Evolutionary conservation across 768 basidiomycete genomes (phyloP), one percentile per base, ranked within the genome.

Genomic region (Psilocybe tampanensis): DNA sequence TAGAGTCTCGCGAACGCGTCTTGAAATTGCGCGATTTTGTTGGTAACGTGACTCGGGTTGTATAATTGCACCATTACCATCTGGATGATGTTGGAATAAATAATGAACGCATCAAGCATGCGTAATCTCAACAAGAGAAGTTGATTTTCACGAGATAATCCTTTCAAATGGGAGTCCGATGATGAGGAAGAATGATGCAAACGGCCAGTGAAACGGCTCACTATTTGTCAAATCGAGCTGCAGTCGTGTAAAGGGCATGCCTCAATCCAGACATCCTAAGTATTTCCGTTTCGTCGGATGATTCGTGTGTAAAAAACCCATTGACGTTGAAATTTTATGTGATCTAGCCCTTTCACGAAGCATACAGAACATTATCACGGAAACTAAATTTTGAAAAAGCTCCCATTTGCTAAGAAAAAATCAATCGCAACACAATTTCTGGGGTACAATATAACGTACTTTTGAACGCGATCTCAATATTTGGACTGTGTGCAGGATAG

Each of bases 391-490:
- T 22, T 12, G 58, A n/a, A 49, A 44, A 44, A 23, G n/a, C 15
- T 15, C 55, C 52, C 23, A 18, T 42, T 8, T 59, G 55, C 63
- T 68, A 29, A 36, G 19, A 48, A 22, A 18, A 2, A 47, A 39
- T 54, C 8, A 18, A 17, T 36, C 39, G 33, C 4, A 18, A 32
- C 19, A 39, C 19, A 44, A 3, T 29, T 19, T 15, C 22, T 39
- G 22, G 23, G 18, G 9, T 26, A 42, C 21, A 11, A 41, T 26
- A 12, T 1, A 3, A 55, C 65, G 22, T 36, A 68, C 70, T 52
- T 58, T 64, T 24, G 65, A 64, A 26, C 62, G 60, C 34, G 70
- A 64, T 54, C 62, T 64, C 12, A 63, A 47, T 15, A 68, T 56
- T 29, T 57, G 49, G 24, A 68, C 44, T 23, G 52, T 52, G 34